These are phyloP conservation scores for Serendipita sp. DNA, from an alignment of 768 basidiomycete genomes.

Conservation along the genomic window DNA sequence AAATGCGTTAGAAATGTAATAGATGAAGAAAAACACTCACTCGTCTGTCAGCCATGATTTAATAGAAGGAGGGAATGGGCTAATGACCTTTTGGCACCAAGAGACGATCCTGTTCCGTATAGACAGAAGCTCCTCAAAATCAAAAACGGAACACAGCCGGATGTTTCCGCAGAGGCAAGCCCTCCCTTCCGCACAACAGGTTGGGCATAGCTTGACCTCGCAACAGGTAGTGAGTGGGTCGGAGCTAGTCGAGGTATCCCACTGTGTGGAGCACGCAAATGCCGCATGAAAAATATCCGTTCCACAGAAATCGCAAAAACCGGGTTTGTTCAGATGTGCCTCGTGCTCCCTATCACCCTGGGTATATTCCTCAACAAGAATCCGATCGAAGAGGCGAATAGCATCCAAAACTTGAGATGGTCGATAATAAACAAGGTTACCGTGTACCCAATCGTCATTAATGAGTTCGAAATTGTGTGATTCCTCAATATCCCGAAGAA, in stretches of 20 bases:
- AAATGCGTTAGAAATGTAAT: background rate
- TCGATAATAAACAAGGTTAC: no score
- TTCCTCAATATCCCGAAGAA: background rate
- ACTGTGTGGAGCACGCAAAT: background rate
- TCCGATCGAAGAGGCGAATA: background rate
- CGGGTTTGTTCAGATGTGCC: background rate
- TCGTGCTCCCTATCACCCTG: background rate
- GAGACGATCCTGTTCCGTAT: background rate
- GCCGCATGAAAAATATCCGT: background rate
- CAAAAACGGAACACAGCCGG: background rate
- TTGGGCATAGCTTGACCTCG: background rate
- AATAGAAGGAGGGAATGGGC: background rate
- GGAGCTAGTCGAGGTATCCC: background rate
- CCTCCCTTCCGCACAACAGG: background rate
- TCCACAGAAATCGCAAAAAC: conserved; percentile 2
- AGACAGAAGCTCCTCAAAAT: background rate
- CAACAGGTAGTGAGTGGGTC: background rate
- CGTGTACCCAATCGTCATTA: background rate
- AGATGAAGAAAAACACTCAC: no score
- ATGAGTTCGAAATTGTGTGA: background rate
- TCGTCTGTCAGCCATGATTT: no score
- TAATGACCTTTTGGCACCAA: background rate
- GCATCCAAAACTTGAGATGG: background rate
- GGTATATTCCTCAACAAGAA: background rate
- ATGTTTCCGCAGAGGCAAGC: background rate